phyloP scores from a whole-genome alignment of 2,329 filamentous ascomycete species.

The Acarospora socialis region DNA sequence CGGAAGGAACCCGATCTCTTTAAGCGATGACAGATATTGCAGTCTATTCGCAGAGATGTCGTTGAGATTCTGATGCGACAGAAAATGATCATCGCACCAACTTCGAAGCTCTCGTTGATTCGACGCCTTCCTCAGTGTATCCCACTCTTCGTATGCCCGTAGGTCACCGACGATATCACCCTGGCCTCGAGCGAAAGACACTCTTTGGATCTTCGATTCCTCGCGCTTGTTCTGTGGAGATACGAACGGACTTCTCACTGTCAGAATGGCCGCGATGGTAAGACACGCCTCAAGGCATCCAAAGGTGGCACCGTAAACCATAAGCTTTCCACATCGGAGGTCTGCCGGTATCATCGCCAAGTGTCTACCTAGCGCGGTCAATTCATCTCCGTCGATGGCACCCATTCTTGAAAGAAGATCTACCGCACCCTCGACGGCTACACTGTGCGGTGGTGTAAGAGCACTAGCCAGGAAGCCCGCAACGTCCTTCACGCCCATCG shows the following conservation, averaged over 20 bases:
- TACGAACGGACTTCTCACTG: constrained; percentile 72
- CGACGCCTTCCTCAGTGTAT: constrained; percentile 43
- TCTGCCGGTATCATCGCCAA: constrained; percentile 93
- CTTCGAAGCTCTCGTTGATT: constrained; percentile 48
- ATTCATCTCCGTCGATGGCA: constrained; percentile 67
- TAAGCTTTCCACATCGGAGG: constrained; percentile 79
- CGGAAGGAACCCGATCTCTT: constrained; percentile 67
- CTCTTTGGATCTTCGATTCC: constrained; percentile 61
- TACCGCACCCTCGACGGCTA: constrained; percentile 76
- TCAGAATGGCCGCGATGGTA: constrained; percentile 84
- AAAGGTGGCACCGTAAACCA: constrained; percentile 91
- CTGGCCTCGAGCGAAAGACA: constrained; percentile 59
- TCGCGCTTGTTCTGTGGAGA: constrained; percentile 73
- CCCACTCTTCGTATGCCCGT: constrained; percentile 71
- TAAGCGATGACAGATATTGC: constrained; percentile 74
- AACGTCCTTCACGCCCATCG: constrained; percentile 82
- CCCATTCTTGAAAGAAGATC: constrained; percentile 70
- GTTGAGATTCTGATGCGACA: constrained; percentile 67
- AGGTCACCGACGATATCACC: constrained; percentile 85
- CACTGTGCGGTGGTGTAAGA: constrained; percentile 72
- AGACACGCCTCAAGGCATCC: constrained; percentile 80
- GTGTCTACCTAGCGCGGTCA: constrained; percentile 84
- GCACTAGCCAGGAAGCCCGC: constrained; percentile 68
- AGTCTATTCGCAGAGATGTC: constrained; percentile 78
- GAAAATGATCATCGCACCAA: constrained; percentile 77